Base-by-base conservation (phyloP, 768 basidiomycete species). In the Pulveroboletus sp. region DNA sequence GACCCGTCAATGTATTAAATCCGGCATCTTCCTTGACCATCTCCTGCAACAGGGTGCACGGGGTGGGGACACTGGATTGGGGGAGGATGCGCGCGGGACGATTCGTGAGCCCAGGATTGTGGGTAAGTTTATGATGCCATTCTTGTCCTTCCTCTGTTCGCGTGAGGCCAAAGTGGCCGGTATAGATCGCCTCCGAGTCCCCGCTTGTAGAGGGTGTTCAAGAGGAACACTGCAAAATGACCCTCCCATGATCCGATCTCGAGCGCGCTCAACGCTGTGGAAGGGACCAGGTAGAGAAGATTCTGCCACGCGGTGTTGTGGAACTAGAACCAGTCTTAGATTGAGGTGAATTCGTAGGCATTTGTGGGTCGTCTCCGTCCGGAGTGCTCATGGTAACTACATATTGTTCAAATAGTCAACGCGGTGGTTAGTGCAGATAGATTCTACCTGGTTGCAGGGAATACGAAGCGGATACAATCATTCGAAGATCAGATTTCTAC, bases 221-320 rank as follows among this genome's bases (percentile, higher is more conserved):
- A 64, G 43, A 80, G 67, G 64, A 79, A 82, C 22, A 79, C 73
- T 20, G 78, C 80, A 0, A 81, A 83, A 31, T 80, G 74, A n/a
- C 80, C 81, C 62, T 82, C 81, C 79, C 79, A 82, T 16, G 77
- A 79, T 8, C 81, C 80, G 16, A 82, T 77, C 59, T 81, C 81
- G 13, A 82, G 73, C 3, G 67, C 73, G 16, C 79, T 73, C 9
- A 81, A 78, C 1, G 58, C 56, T 11, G 64, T 36, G 14, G 76
- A 64, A 1, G 26, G 24, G 47, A 80, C 58, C 24, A 70, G 62
- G 11, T 68, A 63, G 47, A 80, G 71, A 32, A 78, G 65, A 12
- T 48, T n/a, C 19, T 55, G 62, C 79, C 81, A 82, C 5, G 61
- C 58, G 1, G 69, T 60, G 41, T 71, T 63, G 45, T 82, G 70